A percentile compares a stretch with the other conserved stretches of the same genome.
phyloP scores from a whole-genome alignment of 805 yeast species.

The Lipomyces oligophaga region DNA sequence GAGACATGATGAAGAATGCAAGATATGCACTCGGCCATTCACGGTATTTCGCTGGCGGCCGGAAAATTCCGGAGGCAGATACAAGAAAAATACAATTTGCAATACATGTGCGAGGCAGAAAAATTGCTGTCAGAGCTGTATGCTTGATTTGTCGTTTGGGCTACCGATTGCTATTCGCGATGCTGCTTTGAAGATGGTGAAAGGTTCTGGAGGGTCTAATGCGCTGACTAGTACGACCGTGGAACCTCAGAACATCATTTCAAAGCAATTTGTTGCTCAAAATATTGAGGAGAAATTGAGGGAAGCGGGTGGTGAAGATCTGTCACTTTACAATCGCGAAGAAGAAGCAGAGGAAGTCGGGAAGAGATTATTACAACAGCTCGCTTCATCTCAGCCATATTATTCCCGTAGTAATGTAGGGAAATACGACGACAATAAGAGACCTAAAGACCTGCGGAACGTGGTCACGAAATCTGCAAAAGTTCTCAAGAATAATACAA shows the following conservation, averaged over 20 bases:
- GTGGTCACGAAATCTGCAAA: conserved; percentile 1
- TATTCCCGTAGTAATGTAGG: conserved; percentile 27
- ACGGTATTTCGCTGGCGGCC: conserved; percentile 74
- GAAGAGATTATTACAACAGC: conserved; percentile 48
- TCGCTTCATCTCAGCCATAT: conserved; percentile 41
- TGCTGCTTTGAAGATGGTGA: conserved; percentile 71
- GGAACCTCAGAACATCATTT: conserved; percentile 51
- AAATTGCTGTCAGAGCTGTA: conserved; percentile 85
- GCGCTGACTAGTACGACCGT: conserved; percentile 33
- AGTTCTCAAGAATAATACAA: conserved; percentile 28
- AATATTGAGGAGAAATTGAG: conserved; percentile 41
- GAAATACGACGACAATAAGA: conserved; percentile 19
- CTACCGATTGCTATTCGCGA: conserved; percentile 78
- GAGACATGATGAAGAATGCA: conserved; percentile 72
- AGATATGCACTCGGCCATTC: conserved; percentile 79
- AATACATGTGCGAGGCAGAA: conserved; percentile 70
- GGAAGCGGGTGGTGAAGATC: conserved; percentile 31
- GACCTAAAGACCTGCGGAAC: too few relatives aligned
- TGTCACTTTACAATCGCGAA: conserved; percentile 28
- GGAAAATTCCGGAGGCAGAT: conserved; percentile 34
- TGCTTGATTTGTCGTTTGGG: conserved; percentile 75
- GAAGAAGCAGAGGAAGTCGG: conserved; percentile 44
- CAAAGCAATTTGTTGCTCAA: conserved; percentile 55
- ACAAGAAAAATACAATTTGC: conserved; percentile 69
- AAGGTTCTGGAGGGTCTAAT: conserved; percentile 37